These are phyloP conservation scores for Ustilago bromivora DNA, from an alignment of 1,284 basidiomycete genomes.

Conservation along the genomic window DNA sequence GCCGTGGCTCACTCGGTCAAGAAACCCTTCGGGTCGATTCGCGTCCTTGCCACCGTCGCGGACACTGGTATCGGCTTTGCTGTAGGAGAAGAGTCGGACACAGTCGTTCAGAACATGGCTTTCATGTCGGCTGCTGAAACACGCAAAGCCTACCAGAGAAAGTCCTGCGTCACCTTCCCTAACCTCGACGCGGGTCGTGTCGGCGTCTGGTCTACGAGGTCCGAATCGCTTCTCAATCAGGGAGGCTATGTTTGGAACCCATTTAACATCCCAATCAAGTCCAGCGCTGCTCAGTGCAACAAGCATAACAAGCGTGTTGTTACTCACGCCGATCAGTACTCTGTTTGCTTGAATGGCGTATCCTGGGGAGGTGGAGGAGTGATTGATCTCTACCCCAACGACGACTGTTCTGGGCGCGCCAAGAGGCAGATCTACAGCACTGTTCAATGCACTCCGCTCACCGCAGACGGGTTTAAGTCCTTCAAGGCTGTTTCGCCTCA, in stretches of 20 bases:
- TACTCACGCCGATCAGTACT: neutral
- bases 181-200: conserved; percentile 21
- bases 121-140: conserved; percentile 26
- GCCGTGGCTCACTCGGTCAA: conserved; percentile 20
- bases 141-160: conserved; percentile 13
- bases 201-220: conserved; percentile 19
- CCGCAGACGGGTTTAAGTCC: conserved; percentile 27
- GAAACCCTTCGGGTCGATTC: conserved; percentile 26
- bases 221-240: conserved; percentile 17
- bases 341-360: conserved; percentile 26
- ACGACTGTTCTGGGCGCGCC: conserved; percentile 19
- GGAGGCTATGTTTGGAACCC: conserved; percentile 36
- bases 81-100: conserved; percentile 30
- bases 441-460: conserved; percentile 29
- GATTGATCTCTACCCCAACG: conserved; percentile 20
- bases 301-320: neutral
- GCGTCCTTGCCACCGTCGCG: conserved; percentile 21
- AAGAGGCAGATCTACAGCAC: conserved; percentile 35
- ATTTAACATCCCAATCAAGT: conserved; percentile 32
- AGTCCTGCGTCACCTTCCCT: conserved; percentile 30
- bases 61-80: conserved; percentile 44
- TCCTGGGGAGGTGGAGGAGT: conserved; percentile 41
- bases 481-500: conserved; percentile 24
- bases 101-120: conserved; percentile 35
- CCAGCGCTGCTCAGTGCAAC: conserved; percentile 5